Conservation (phyloP, 306 rosid species). For the Parietaria judaica region DNA sequence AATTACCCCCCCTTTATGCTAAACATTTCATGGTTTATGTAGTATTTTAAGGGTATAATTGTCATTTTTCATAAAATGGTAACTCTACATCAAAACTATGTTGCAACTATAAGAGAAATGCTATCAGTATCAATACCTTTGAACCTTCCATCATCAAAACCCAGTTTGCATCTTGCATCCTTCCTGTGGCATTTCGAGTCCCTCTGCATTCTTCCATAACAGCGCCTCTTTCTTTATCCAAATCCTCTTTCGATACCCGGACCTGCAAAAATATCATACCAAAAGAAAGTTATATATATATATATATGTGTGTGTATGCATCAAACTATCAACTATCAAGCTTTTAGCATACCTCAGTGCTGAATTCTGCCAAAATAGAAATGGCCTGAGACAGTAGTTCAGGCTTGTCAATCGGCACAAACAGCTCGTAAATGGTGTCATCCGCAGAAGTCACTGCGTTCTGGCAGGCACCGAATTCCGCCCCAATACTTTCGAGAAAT, state of each 20-base stretch:
- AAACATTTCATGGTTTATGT: too few relatives aligned
- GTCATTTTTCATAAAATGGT: too few relatives aligned
- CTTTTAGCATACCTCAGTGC: constrained; percentile 59
- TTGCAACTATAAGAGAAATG: too few relatives aligned
- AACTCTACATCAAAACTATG: too few relatives aligned
- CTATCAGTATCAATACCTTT: constrained; percentile 38
- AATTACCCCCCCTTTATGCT: too few relatives aligned
- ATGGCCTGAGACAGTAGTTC: constrained; percentile 77
- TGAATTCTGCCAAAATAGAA: constrained; percentile 82
- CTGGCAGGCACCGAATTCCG: constrained; percentile 96
- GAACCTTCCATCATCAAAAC: constrained; percentile 82
- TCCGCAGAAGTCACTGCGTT: constrained; percentile 83
- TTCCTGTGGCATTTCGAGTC: constrained; percentile 83
- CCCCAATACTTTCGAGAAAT: constrained; percentile 88
- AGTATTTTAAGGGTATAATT: too few relatives aligned
- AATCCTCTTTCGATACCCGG: constrained; percentile 77
- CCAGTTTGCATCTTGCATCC: constrained; percentile 97
- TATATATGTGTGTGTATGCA: too few relatives aligned
- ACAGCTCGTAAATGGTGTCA: constrained; percentile 79
- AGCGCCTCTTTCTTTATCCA: constrained; percentile 89
- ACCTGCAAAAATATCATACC: constrained; percentile 32
- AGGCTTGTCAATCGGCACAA: constrained; percentile 91
- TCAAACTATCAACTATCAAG: not conserved
- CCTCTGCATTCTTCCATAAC: constrained; percentile 93
- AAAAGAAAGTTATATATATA: constrained; percentile 6